Percentiles rank a stretch among this genome's conserved stretches.
Evolutionary conservation across 2,329 filamentous ascomycete species (phyloP).

Genomic region (Plectosphaerella cucumerina): DNA sequence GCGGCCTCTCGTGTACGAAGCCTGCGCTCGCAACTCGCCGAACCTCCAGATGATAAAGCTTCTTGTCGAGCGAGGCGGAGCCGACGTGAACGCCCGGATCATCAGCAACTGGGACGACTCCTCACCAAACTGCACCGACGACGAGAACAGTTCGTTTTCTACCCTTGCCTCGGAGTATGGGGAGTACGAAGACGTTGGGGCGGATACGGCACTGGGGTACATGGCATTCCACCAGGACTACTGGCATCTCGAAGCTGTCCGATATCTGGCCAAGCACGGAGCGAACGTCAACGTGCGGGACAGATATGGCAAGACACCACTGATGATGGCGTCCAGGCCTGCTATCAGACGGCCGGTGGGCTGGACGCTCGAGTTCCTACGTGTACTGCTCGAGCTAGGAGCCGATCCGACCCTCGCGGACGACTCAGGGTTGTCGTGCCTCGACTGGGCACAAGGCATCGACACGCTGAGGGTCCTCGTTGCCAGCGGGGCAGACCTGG

Average conservation of each 20-base stretch:
- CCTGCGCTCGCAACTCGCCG: background rate
- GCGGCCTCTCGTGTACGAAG: background rate
- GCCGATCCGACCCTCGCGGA: background rate
- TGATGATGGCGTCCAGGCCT: background rate
- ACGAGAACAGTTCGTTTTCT: no score
- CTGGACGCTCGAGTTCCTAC: background rate
- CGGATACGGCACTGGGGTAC: background rate
- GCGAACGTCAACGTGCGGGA: background rate
- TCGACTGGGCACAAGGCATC: background rate
- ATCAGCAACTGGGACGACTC: background rate
- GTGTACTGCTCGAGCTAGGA: background rate
- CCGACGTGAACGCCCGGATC: background rate
- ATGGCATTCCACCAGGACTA: background rate
- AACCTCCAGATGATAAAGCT: background rate
- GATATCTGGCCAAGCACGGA: background rate
- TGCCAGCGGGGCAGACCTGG: background rate
- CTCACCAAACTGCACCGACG: no score
- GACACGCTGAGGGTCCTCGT: background rate
- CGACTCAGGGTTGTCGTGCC: background rate
- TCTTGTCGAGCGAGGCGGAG: background rate
- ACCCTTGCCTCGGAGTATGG: background rate
- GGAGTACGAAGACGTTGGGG: background rate
- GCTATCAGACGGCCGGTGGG: background rate
- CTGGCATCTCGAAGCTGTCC: background rate
- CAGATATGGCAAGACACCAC: background rate